Evolutionary conservation across 208 protist species (phyloP).

Genomic region (Trypanosoma platydactyli): DNA sequence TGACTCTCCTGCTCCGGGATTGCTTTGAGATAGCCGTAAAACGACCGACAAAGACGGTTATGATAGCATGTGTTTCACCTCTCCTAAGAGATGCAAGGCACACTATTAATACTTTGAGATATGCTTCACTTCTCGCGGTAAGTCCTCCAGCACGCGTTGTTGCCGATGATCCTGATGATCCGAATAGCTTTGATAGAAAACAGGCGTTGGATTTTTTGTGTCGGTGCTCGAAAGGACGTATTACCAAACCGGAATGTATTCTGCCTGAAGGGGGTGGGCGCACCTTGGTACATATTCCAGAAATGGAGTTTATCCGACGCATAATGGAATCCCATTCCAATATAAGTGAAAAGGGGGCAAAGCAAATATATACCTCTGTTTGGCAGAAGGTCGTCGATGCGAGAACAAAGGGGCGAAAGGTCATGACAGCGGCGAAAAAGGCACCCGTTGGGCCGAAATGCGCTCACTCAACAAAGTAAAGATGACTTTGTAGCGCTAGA

Average conservation of each 20-base stretch:
- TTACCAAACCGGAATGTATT: constrained; percentile 72
- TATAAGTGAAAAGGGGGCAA: constrained; percentile 81
- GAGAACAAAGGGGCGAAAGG: constrained; percentile 82
- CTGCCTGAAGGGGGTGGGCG: constrained; percentile 86
- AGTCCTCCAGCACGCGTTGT: constrained; percentile 72
- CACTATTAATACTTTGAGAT: constrained; percentile 90
- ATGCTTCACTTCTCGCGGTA: constrained; percentile 80
- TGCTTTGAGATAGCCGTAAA: constrained; percentile 90
- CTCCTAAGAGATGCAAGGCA: constrained; percentile 83
- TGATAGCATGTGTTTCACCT: constrained; percentile 92
- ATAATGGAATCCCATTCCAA: constrained; percentile 61
- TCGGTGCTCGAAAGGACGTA: constrained; percentile 53
- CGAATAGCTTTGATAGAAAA: constrained; percentile 76
- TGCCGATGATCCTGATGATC: constrained; percentile 74
- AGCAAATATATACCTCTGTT: constrained; percentile 85
- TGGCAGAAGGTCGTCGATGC: constrained; percentile 90
- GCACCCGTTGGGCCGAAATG: constrained; percentile 55
- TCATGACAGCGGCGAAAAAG: constrained; percentile 82
- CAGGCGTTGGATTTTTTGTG: constrained; percentile 72
- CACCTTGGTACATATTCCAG: constrained; percentile 88
- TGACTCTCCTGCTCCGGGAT: constrained; percentile 88
- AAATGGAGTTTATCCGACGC: constrained; percentile 84
- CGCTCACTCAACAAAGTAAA: constrained; percentile 42
- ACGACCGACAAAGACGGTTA: constrained; percentile 84
- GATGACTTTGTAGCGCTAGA: not conserved